Evolutionary conservation across 805 yeast species (phyloP).

Genomic region (Grigorovia jiainica): DNA sequence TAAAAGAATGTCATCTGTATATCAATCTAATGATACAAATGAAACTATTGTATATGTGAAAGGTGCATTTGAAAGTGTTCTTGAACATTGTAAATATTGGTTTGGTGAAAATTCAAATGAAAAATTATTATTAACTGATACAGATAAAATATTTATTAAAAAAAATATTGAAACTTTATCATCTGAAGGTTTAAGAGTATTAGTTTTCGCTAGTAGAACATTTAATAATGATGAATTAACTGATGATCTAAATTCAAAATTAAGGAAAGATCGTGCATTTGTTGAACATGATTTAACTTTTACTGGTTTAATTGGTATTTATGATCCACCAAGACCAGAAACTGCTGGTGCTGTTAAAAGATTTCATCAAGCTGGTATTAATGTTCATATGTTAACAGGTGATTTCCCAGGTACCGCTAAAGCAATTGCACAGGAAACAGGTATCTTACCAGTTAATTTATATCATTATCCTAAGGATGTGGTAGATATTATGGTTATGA

Average conservation of each 20-base stretch:
- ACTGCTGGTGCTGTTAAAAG: constrained; percentile 66
- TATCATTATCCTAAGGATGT: constrained; percentile 29
- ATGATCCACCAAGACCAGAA: constrained; percentile 92
- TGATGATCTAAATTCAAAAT: constrained; percentile 18
- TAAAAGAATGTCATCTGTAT: constrained; percentile 78
- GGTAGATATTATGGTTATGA: constrained; percentile 56
- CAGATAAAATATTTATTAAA: constrained; percentile 36
- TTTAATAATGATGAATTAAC: constrained; percentile 22
- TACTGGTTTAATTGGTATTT: constrained; percentile 86
- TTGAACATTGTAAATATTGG: constrained; percentile 53
- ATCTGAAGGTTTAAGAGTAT: constrained; percentile 72
- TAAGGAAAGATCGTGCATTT: constrained; percentile 20
- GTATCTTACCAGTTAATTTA: constrained; percentile 61
- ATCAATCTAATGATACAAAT: constrained; percentile 45
- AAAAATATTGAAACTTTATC: constrained; percentile 60
- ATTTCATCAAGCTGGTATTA: constrained; percentile 86
- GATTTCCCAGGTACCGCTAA: constrained; percentile 82
- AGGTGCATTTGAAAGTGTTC: constrained; percentile 80
- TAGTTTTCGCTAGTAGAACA: constrained; percentile 55
- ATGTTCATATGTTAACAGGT: constrained; percentile 97
- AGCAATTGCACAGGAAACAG: constrained; percentile 81
- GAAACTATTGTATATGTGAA: constrained; percentile 57
- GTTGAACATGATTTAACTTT: constrained; percentile 61
- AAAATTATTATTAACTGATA: constrained; percentile 43
- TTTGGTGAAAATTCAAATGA: constrained; percentile 45